Base-by-base conservation (phyloP, 805 yeast species). In the Yamadazyma phyllophila region DNA sequence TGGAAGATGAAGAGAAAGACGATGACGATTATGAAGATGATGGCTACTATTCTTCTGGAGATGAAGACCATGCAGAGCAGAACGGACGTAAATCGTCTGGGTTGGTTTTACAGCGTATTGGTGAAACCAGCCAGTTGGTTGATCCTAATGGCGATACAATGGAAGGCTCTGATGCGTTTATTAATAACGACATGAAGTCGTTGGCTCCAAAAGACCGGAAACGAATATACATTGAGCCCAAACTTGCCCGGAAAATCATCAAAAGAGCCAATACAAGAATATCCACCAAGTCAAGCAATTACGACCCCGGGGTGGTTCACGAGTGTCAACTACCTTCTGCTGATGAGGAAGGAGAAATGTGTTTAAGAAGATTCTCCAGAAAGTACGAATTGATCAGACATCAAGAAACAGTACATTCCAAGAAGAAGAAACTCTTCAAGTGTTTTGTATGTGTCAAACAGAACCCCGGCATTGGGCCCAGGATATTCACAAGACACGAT, bases 351-450 rank as follows among this genome's bases (percentile, higher is more conserved):
- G 59, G 62, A 31, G 63, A 63, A 49, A 49, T 67, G 41, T 72
- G 77, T 47, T 58, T 69, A 49, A 66, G 77, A 39, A 57, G 76
- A 26, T 72, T 72, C 50, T 68, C 75, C 16, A 58, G 77, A 42
- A 96, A 97, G 14, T 92, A 92, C 62, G 99, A 92, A 69, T 74
- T 92, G 59, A 85, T 91, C 20, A 80, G 99, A 57, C 99, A 92
- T 65, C 97, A 92, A 65, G 96, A 92, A 59, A 94, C 98, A 0
- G 91, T 92, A 44, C 99, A 92, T 64, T 94, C 97, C 1, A 76
- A 86, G 39, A 85, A 84, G 62, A 85, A 92, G 66, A 86, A 86
- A 57, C 81, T 85, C 40, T 94, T 83, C 72, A 82, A 86, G 61
- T 92, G 99, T 65, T 82, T 82, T 55, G 82, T 85, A 37, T 92